phyloP scores from a whole-genome alignment of 441 rosid species.

The Pelargonium fulgidum region DNA sequence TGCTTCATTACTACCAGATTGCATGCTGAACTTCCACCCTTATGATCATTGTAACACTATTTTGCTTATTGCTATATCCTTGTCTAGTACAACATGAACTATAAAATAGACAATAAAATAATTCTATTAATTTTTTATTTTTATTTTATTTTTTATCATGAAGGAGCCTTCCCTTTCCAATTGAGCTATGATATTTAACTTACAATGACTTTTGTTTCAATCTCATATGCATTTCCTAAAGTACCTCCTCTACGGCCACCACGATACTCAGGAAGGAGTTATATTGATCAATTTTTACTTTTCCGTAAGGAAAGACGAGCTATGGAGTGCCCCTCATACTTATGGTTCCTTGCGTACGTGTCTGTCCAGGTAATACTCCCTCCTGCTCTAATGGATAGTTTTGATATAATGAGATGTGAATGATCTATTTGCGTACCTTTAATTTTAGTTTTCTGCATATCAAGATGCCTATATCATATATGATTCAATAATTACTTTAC shows the following conservation, averaged over 20 bases:
- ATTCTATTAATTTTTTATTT: background rate
- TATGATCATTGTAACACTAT: background rate
- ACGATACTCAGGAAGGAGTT: constrained; percentile 68
- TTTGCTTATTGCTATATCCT: background rate
- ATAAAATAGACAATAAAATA: background rate
- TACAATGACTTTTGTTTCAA: constrained; percentile 15
- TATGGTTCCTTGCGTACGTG: constrained; percentile 61
- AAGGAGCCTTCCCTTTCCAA: constrained; percentile 6
- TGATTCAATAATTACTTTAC: background rate
- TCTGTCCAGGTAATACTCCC: constrained; percentile 55
- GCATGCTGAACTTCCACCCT: background rate
- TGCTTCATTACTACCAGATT: background rate
- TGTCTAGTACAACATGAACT: background rate
- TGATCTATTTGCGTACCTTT: background rate
- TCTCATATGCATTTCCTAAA: constrained; percentile 32
- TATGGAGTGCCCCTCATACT: constrained; percentile 66
- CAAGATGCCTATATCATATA: background rate
- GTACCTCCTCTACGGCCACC: constrained; percentile 91
- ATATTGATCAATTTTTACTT: constrained; percentile 41
- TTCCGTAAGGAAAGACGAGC: constrained; percentile 49
- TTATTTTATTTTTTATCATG: background rate
- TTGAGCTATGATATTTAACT: constrained; percentile 19
- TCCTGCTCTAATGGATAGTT: background rate
- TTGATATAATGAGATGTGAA: background rate
- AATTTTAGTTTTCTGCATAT: background rate